Evolutionary conservation across 345 rosid species (phyloP).

Genomic region (Pistacia vera): DNA sequence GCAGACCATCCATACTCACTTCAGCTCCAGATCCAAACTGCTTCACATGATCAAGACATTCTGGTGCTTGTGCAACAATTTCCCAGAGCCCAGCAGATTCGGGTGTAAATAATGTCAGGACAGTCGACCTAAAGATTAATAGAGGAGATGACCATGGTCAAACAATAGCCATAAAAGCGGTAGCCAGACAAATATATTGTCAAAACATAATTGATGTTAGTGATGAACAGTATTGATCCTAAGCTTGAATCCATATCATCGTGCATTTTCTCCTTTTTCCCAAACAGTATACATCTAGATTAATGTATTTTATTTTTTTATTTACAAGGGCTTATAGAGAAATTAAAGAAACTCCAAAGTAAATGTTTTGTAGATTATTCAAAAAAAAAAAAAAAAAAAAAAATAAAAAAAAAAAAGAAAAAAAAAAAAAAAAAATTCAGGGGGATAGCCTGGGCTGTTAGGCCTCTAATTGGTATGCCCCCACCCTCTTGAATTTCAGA

Average conservation of each 20-base stretch:
- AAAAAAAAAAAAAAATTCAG: no score
- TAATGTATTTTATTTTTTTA: no score
- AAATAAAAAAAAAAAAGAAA: no score
- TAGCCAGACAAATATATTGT: neutral
- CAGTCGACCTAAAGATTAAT: constrained; percentile 26
- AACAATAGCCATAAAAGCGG: constrained; percentile 4
- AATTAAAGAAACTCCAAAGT: no score
- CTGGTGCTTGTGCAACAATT: constrained; percentile 36
- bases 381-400: no score
- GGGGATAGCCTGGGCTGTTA: no score
- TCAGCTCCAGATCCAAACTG: constrained; percentile 27
- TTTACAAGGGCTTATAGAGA: no score
- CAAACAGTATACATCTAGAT: neutral
- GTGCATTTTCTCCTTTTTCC: neutral
- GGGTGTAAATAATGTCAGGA: constrained; percentile 32
- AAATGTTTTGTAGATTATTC: no score
- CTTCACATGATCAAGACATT: constrained; percentile 30
- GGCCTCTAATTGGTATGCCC: no score
- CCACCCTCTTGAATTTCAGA: neutral
- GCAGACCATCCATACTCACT: constrained; percentile 38
- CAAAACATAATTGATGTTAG: neutral
- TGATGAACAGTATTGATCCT: neutral
- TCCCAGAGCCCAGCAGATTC: constrained; percentile 39
- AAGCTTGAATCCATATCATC: neutral
- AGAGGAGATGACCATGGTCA: constrained; percentile 2